Evolutionary conservation across 2,329 filamentous ascomycete genomes (phyloP).

Genomic region (Zymoseptoria ardabiliae): DNA sequence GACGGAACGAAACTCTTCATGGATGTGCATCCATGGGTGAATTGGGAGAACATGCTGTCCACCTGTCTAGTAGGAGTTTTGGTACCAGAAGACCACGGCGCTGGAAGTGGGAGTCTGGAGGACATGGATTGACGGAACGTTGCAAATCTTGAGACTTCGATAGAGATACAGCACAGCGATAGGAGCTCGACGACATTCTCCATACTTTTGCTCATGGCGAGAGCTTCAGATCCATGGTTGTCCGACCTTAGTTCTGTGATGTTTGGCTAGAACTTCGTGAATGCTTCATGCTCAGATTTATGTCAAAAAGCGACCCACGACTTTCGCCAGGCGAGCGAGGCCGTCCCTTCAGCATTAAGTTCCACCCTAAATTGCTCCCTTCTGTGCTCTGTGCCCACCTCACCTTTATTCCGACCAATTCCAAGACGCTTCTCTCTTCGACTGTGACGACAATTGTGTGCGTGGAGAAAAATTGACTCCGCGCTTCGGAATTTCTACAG

Average conservation of each 20-base stretch:
- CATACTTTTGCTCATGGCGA: neutral
- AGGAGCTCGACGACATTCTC: neutral
- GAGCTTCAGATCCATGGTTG: neutral
- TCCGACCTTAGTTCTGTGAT: neutral
- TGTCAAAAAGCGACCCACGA: no score
- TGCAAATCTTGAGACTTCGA: neutral
- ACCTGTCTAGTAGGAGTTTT: conserved; percentile 56
- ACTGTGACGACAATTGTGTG: neutral
- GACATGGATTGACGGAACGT: conserved; percentile 49
- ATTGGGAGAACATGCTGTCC: conserved; percentile 59
- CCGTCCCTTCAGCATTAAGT: no score
- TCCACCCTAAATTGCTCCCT: no score
- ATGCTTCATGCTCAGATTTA: neutral
- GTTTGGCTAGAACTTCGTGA: neutral
- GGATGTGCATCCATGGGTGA: conserved; percentile 61
- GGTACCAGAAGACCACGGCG: conserved; percentile 47
- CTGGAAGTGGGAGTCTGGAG: conserved; percentile 36
- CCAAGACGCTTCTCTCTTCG: neutral
- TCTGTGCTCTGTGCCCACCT: no score
- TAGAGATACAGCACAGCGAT: neutral
- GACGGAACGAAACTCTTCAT: conserved; percentile 58
- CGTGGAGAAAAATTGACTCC: neutral
- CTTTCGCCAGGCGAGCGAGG: no score
- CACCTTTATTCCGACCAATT: neutral
- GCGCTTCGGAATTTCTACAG: neutral